Percentiles rank a stretch among this genome's conserved stretches.
These are phyloP conservation scores for Cicer bijugum DNA, from an alignment of 306 rosid genomes.

Conservation along the genomic window DNA sequence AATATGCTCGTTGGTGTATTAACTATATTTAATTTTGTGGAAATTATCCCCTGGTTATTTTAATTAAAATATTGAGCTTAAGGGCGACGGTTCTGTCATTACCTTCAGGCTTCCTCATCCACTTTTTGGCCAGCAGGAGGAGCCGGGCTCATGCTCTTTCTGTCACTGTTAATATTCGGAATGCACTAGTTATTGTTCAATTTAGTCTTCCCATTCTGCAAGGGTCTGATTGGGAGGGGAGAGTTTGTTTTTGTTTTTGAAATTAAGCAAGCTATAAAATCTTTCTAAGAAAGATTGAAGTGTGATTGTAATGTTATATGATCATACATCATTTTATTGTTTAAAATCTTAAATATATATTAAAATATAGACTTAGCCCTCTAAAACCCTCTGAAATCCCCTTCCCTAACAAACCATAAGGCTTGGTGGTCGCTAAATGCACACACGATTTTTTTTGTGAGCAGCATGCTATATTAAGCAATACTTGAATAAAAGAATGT, in stretches of 20 bases:
- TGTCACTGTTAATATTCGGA: neutral
- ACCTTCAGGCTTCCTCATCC: constrained; percentile 16
- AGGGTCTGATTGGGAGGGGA: too few species aligned
- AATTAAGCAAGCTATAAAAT: too few species aligned
- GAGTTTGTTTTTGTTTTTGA: too few species aligned
- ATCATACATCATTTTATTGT: too few species aligned
- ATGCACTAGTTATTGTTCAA: constrained; percentile 6
- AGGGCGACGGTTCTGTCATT: constrained; percentile 34
- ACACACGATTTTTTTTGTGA: neutral
- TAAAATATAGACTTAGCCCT: too few species aligned
- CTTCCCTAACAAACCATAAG: too few species aligned
- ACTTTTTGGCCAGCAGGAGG: neutral
- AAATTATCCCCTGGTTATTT: constrained; percentile 3
- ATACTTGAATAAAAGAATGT: neutral
- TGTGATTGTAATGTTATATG: too few species aligned
- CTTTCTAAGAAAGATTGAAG: too few species aligned
- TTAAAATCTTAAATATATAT: too few species aligned
- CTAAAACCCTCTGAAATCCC: too few species aligned
- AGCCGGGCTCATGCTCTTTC: neutral
- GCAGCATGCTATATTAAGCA: neutral
- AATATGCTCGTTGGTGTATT: constrained; percentile 14
- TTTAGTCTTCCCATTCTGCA: constrained; percentile 11
- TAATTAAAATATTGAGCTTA: constrained; percentile 7
- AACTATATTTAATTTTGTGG: neutral
- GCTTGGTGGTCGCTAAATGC: constrained; percentile 4